These are phyloP conservation scores for Fraxinus velutina DNA, from an alignment of 305 asterid genomes.

Conservation along the genomic window DNA sequence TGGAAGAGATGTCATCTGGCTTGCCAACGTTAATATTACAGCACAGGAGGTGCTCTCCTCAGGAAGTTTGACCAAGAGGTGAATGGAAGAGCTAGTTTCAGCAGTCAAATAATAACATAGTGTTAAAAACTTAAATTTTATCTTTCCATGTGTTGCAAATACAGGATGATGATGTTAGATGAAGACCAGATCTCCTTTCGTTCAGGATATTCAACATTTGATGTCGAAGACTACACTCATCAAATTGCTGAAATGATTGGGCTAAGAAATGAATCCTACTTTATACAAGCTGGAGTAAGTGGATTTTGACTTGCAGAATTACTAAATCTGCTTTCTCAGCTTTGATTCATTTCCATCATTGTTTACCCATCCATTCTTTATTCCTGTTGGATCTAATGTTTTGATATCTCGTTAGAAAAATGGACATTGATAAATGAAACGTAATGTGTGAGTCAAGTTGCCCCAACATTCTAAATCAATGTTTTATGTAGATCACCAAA, in stretches of 20 bases:
- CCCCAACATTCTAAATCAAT: neutral
- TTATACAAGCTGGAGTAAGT: slow-evolving; percentile 86
- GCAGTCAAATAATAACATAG: slow-evolving; percentile 9
- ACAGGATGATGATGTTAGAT: slow-evolving; percentile 98
- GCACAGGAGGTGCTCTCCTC: slow-evolving; percentile 95
- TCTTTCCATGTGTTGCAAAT: slow-evolving; percentile 17
- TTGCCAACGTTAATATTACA: slow-evolving; percentile 87
- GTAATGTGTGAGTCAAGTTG: neutral
- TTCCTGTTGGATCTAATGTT: neutral
- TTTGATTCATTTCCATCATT: neutral
- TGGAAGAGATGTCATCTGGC: slow-evolving; percentile 94
- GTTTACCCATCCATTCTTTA: neutral
- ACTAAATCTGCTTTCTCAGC: slow-evolving; percentile 4
- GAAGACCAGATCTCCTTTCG: slow-evolving; percentile 96
- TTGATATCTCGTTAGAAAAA: neutral
- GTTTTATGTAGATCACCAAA: neutral
- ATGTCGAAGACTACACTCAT: slow-evolving; percentile 94
- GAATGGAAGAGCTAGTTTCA: slow-evolving; percentile 27
- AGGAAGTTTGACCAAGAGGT: slow-evolving; percentile 97
- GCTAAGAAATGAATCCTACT: slow-evolving; percentile 77
- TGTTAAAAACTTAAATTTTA: neutral
- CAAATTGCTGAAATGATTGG: slow-evolving; percentile 98
- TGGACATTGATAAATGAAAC: neutral
- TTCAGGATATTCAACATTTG: slow-evolving; percentile 79
- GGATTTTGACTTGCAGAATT: neutral